These are phyloP conservation scores for Alternaria tenuissima DNA, from an alignment of 2,329 filamentous ascomycete species.

Conservation along the genomic window DNA sequence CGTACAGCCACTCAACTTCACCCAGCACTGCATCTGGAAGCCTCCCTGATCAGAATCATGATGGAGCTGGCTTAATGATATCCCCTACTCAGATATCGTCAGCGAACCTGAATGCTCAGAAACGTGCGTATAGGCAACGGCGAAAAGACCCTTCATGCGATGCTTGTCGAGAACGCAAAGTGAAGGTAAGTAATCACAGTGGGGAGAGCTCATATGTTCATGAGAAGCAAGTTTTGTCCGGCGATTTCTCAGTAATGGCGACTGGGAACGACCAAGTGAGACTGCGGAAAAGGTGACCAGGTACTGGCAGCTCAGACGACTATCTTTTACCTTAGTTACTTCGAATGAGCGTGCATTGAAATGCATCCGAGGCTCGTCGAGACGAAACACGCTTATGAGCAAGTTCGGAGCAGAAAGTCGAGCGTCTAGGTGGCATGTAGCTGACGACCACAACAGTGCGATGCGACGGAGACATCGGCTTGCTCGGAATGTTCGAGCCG, in stretches of 20 bases:
- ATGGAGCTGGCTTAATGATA: constrained; percentile 51
- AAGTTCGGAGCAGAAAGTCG: not conserved
- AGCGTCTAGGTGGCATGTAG: not conserved
- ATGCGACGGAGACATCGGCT: constrained; percentile 94
- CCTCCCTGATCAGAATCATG: constrained; percentile 41
- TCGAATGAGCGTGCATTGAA: not conserved
- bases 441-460: constrained; percentile 67
- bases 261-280: not conserved
- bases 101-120: constrained; percentile 74
- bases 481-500: constrained; percentile 97
- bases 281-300: not conserved
- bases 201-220: not conserved
- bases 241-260: not conserved
- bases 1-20: constrained; percentile 48
- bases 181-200: constrained; percentile 59
- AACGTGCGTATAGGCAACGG: constrained; percentile 91
- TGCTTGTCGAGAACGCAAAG: constrained; percentile 85
- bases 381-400: constrained; percentile 7
- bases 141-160: constrained; percentile 98
- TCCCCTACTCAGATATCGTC: constrained; percentile 54
- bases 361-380: not conserved
- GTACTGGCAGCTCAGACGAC: not conserved
- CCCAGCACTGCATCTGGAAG: constrained; percentile 47
- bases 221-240: not conserved
- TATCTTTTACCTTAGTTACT: not conserved